phyloP scores from a whole-genome alignment of 805 yeast genomes.

The Debaryomyces prosopidis region DNA sequence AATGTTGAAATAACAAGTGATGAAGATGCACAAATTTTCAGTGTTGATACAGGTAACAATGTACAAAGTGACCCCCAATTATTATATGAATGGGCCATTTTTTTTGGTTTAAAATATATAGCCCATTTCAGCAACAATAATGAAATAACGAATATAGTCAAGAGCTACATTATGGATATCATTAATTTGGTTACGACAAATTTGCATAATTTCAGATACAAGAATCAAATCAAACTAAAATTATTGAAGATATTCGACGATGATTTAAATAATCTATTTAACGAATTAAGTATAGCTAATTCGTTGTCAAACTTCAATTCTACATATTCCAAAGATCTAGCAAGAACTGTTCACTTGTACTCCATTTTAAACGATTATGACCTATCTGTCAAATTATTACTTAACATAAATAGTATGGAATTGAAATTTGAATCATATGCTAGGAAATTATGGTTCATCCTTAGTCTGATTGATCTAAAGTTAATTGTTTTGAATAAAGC shows the following conservation, averaged over 20 bases:
- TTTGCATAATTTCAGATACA: conserved; percentile 27
- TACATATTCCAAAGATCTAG: not conserved
- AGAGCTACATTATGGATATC: conserved; percentile 33
- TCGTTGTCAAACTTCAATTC: not conserved
- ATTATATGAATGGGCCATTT: conserved; percentile 32
- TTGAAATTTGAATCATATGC: conserved; percentile 31
- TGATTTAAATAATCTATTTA: conserved; percentile 14
- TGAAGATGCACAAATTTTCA: conserved; percentile 6
- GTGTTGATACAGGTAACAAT: not conserved
- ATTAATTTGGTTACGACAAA: conserved; percentile 30
- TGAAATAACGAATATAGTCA: conserved; percentile 20
- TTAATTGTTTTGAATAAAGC: conserved; percentile 4
- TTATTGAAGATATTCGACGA: conserved; percentile 19
- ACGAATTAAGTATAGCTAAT: conserved; percentile 5
- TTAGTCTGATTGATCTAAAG: conserved; percentile 5
- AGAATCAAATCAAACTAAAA: conserved; percentile 16
- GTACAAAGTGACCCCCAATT: conserved; percentile 1
- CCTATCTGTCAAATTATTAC: conserved; percentile 25
- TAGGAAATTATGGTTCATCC: conserved; percentile 32
- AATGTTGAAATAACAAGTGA: conserved; percentile 15
- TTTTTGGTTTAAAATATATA: conserved; percentile 26
- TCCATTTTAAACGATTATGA: conserved; percentile 39
- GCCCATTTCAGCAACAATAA: conserved; percentile 13
- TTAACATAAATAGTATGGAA: conserved; percentile 19
- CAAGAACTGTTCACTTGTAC: conserved; percentile 25